Evolutionary conservation across 1,284 basidiomycete species (phyloP).

Genomic region (Ceratobasidium sp.): DNA sequence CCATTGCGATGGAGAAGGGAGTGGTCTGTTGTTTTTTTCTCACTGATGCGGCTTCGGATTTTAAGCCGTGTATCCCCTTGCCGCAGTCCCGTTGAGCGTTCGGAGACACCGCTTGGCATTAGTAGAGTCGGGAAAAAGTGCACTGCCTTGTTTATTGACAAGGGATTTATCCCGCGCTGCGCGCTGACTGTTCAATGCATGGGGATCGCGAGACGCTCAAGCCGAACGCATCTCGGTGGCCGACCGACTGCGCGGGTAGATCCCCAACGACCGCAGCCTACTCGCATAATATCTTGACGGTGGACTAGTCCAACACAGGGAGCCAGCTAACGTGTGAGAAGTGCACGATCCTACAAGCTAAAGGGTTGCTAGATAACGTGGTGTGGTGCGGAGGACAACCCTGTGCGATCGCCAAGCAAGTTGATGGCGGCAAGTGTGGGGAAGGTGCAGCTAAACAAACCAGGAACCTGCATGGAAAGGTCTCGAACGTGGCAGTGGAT

Average conservation of each 20-base stretch:
- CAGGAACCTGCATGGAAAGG: too few relatives aligned
- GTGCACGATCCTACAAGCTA: too few relatives aligned
- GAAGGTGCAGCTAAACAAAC: too few relatives aligned
- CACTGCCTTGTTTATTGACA: conserved; percentile 26
- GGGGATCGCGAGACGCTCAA: not conserved
- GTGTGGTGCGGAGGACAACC: too few relatives aligned
- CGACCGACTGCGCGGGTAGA: not conserved
- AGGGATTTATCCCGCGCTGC: conserved; percentile 8
- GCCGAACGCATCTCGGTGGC: conserved; percentile 30
- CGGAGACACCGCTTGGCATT: conserved; percentile 2
- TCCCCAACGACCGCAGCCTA: not conserved
- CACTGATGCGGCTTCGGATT: not conserved
- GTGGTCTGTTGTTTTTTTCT: not conserved
- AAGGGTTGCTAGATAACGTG: too few relatives aligned
- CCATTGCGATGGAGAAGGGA: not conserved
- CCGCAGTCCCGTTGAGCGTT: conserved; percentile 37
- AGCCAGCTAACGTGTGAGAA: too few relatives aligned
- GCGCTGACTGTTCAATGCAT: not conserved
- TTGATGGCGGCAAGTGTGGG: too few relatives aligned
- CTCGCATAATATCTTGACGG: too few relatives aligned
- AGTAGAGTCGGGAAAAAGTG: not conserved
- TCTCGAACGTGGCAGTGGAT: too few relatives aligned
- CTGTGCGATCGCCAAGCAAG: too few relatives aligned
- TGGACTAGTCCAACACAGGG: too few relatives aligned
- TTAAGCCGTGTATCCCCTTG: not conserved